These are phyloP conservation scores for Aspergillus luchuensis DNA, from an alignment of 2,329 filamentous ascomycete species.

Conservation along the genomic window DNA sequence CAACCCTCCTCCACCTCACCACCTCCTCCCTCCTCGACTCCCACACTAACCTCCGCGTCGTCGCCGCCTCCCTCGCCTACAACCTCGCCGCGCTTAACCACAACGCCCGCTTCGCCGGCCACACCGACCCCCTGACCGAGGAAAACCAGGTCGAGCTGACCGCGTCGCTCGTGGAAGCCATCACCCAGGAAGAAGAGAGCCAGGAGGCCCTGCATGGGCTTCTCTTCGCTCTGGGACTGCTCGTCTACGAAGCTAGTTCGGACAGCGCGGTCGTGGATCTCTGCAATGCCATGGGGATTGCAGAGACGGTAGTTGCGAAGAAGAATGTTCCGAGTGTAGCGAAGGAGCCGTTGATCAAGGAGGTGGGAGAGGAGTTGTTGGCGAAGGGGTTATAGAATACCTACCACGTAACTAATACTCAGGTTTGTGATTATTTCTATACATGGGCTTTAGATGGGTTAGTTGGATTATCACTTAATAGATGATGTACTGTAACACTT, in stretches of 20 bases:
- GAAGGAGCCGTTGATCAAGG: conserved; percentile 57
- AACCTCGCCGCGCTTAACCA: conserved; percentile 76
- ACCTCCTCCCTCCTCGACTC: conserved; percentile 78
- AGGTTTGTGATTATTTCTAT: too few species aligned
- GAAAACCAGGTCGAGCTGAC: conserved; percentile 77
- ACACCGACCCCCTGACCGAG: conserved; percentile 63
- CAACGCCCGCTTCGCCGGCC: conserved; percentile 60
- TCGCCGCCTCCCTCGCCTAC: conserved; percentile 79
- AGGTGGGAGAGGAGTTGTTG: conserved; percentile 51
- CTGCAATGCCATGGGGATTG: conserved; percentile 75
- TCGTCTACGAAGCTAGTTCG: conserved; percentile 69
- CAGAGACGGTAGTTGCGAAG: conserved; percentile 59
- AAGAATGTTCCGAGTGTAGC: conserved; percentile 45
- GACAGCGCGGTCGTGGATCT: conserved; percentile 79
- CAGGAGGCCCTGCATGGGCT: conserved; percentile 75
- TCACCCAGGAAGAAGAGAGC: conserved; percentile 55
- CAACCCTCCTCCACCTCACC: conserved; percentile 67
- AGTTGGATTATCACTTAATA: too few species aligned
- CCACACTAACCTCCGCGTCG: conserved; percentile 74
- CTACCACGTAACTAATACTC: not conserved
- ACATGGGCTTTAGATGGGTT: too few species aligned
- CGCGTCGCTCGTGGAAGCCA: conserved; percentile 77
- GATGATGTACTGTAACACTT: too few species aligned
- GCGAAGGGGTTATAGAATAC: conserved; percentile 35
- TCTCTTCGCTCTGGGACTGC: conserved; percentile 71